These are phyloP conservation scores for Epithele typhae DNA, from an alignment of 768 basidiomycete species.

Conservation along the genomic window DNA sequence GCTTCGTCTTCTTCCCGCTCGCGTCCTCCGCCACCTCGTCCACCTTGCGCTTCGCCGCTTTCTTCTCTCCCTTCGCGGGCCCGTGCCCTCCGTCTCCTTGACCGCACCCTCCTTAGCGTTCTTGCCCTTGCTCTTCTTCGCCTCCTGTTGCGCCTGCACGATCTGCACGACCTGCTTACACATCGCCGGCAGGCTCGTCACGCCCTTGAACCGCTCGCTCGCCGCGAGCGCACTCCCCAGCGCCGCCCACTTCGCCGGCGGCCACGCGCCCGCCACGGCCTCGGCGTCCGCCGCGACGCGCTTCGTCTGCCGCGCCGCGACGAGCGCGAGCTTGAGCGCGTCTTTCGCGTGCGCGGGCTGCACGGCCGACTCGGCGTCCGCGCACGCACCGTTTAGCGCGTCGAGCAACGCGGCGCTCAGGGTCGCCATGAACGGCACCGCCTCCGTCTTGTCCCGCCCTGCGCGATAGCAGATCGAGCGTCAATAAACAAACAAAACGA, in stretches of 20 bases:
- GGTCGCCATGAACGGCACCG: conserved; percentile 44
- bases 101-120: conserved; percentile 22
- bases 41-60: conserved; percentile 26
- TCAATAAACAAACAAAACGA: neutral
- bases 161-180: conserved; percentile 55
- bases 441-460: conserved; percentile 38
- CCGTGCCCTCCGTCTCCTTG: conserved; percentile 24
- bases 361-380: conserved; percentile 36
- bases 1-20: conserved; percentile 34
- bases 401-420: conserved; percentile 48
- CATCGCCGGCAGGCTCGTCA: conserved; percentile 54
- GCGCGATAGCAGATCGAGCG: conserved; percentile 10
- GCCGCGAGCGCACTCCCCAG: conserved; percentile 43
- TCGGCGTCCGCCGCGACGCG: conserved; percentile 32
- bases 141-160: conserved; percentile 12
- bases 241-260: conserved; percentile 49
- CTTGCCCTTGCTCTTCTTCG: conserved; percentile 18
- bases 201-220: conserved; percentile 59
- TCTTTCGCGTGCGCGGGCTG: conserved; percentile 72
- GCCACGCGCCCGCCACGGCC: conserved; percentile 47
- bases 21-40: conserved; percentile 12
- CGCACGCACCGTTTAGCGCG: conserved; percentile 44
- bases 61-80: conserved; percentile 21
- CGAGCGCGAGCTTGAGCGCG: conserved; percentile 65
- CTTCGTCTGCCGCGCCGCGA: conserved; percentile 63